phyloP scores from a whole-genome alignment of 2,329 filamentous ascomycete genomes.

The Raffaelea arxii region DNA sequence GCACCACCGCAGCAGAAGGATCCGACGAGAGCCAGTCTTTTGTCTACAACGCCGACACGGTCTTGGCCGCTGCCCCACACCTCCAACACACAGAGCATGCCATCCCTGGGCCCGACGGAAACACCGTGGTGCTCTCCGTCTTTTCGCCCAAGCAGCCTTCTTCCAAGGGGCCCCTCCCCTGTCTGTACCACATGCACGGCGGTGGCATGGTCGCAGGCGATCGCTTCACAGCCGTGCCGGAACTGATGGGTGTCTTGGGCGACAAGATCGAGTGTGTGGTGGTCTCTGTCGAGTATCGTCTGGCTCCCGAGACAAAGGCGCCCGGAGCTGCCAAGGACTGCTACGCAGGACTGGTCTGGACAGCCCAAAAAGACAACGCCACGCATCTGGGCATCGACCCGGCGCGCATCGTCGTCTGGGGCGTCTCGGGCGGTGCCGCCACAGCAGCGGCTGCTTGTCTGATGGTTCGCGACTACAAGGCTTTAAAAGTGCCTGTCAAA shows the following conservation, averaged over 20 bases:
- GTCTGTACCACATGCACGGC: slow-evolving; percentile 1
- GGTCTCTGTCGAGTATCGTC: neutral
- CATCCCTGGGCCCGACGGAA: neutral
- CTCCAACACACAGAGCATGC: neutral
- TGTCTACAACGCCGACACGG: neutral
- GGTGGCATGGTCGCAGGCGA: slow-evolving; percentile 1
- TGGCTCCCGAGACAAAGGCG: slow-evolving; percentile 2
- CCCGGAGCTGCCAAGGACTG: neutral
- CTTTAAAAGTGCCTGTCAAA: neutral
- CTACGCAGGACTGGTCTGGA: neutral
- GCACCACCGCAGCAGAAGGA: neutral
- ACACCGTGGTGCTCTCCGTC: neutral
- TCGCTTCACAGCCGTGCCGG: neutral
- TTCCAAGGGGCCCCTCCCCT: neutral
- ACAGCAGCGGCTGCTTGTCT: neutral
- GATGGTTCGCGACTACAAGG: neutral
- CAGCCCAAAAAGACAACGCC: neutral
- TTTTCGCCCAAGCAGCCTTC: neutral
- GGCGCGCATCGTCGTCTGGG: neutral
- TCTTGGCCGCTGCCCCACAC: neutral
- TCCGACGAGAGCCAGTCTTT: neutral
- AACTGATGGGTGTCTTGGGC: neutral
- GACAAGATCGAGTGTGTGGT: neutral
- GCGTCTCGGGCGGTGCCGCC: neutral
- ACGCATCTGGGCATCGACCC: neutral